Base-by-base conservation (phyloP, 768 basidiomycete genomes). In the Asterophora lycoperdoides region DNA sequence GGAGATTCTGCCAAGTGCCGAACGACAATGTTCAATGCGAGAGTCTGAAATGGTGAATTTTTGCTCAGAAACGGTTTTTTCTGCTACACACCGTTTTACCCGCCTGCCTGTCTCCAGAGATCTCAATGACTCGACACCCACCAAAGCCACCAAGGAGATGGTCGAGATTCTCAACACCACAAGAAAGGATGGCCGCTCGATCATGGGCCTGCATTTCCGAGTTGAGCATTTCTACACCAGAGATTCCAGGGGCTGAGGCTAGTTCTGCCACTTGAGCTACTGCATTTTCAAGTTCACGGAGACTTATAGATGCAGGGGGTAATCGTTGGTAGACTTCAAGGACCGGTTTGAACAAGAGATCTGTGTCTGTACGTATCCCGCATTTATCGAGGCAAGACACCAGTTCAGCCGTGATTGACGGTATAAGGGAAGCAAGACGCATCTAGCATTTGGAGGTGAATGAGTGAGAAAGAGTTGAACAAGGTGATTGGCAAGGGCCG, bases 81-180 rank as follows among this genome's bases (percentile, higher is more conserved):
- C 20, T 14, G 39, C 18, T 51, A 46, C 80, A 51, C 60, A 88
- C 89, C 49, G 83, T 80, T 73, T 87, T 89, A 29, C 86, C 86
- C 11, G 81, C 78, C 6, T 69, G 73, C 59, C 65, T 73, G 15
- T 80, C 77, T 8, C 88, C 89, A 23, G 86, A 82, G 32, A 90
- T 70, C 57, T 90, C 86, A 42, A 86, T 68, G 11, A 90, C 70
- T 18, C 73, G 72, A 39, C 73, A 67, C 15, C 69, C 67, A n/a
- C 70, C 70, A 44, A 84, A 71, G 1, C 77, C 77, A 19, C 61
- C 63, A 15, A 86, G 65, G 9, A 86, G 60, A 10, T 59, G 60
- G 57, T 88, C 84, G 19, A 87, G 64, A 38, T 70, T 68, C 3
- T 60, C 61, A 2, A 82, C 60, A 10, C 81, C 81, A 38, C 60